These are phyloP conservation scores for Verticillium dahliae DNA, from an alignment of 2,329 filamentous ascomycete genomes.

Conservation along the genomic window DNA sequence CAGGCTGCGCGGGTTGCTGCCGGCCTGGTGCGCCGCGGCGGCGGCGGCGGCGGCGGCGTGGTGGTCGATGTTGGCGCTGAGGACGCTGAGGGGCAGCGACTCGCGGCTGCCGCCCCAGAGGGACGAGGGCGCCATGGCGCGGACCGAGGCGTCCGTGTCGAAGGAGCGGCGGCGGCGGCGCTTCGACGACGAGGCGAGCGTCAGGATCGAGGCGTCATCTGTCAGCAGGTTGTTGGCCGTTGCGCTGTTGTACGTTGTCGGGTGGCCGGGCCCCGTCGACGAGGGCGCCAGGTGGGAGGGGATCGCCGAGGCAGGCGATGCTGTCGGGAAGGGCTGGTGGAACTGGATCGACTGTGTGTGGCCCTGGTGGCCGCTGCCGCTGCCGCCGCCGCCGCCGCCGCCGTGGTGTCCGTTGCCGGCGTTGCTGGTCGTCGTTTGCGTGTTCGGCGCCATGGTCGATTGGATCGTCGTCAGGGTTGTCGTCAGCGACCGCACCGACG, in stretches of 20 bases:
- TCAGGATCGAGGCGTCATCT: constrained; percentile 81
- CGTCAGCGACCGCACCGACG: constrained; percentile 72
- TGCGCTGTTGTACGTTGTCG: constrained; percentile 68
- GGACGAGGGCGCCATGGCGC: constrained; percentile 75
- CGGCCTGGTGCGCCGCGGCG: constrained; percentile 31
- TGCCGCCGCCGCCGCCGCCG: constrained; percentile 5
- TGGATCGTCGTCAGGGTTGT: constrained; percentile 76
- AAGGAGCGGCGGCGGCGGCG: constrained; percentile 69
- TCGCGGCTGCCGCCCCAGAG: constrained; percentile 78
- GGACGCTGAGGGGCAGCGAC: constrained; percentile 69
- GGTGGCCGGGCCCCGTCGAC: constrained; percentile 39
- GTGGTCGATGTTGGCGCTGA: constrained; percentile 63
- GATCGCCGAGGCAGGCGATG: constrained; percentile 63
- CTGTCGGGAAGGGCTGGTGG: constrained; percentile 57
- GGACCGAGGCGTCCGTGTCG: constrained; percentile 80
- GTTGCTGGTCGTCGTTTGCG: constrained; percentile 27
- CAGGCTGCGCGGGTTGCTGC: constrained; percentile 22
- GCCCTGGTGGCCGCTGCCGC: constrained; percentile 24
- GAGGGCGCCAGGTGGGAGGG: constrained; percentile 59
- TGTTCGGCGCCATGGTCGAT: constrained; percentile 61
- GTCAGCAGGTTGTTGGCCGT: constrained; percentile 77
- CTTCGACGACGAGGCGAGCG: constrained; percentile 76
- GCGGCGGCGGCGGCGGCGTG: constrained; percentile 4
- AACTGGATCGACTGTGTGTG: constrained; percentile 49
- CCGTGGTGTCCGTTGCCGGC: constrained; percentile 32